Percentiles rank a stretch among this genome's conserved stretches.
phyloP scores from a whole-genome alignment of 495 filamentous ascomycete species.

The Choiromyces venosus region DNA sequence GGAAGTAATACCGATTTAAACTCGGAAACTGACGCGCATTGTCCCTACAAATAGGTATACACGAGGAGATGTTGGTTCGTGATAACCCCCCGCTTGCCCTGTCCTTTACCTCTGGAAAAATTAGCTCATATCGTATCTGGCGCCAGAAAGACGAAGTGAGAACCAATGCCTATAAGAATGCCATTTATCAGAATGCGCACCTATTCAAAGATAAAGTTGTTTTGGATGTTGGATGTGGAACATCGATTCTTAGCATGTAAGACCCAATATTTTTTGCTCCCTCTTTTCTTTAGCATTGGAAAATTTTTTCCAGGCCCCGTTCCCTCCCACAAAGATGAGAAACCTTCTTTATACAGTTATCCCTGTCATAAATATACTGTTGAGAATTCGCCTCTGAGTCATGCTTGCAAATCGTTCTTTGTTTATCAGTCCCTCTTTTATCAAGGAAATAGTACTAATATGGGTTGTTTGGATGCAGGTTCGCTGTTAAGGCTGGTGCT shows the following conservation, averaged over 20 bases:
- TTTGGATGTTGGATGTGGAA: slow-evolving; percentile 96
- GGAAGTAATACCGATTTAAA: slow-evolving; percentile 11
- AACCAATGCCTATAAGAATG: slow-evolving; percentile 89
- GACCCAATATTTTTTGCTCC: slow-evolving; percentile 34
- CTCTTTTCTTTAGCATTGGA: not conserved
- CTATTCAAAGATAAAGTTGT: slow-evolving; percentile 97
- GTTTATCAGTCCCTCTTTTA: not conserved
- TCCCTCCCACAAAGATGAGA: slow-evolving; percentile 25
- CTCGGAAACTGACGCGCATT: slow-evolving; percentile 34
- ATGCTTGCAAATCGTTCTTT: not conserved
- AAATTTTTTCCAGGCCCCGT: not conserved
- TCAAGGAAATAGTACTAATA: slow-evolving; percentile 7
- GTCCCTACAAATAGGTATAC: slow-evolving; percentile 36
- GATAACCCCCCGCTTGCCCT: not conserved
- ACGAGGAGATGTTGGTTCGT: slow-evolving; percentile 44
- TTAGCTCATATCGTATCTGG: slow-evolving; percentile 29
- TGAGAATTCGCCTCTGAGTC: slow-evolving; percentile 38
- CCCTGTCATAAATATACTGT: slow-evolving; percentile 41
- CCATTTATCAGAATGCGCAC: slow-evolving; percentile 91
- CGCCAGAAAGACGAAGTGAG: slow-evolving; percentile 76
- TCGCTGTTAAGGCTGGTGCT: slow-evolving; percentile 88
- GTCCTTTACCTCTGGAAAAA: not conserved
- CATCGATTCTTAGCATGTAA: slow-evolving; percentile 79
- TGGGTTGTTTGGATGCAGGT: slow-evolving; percentile 55
- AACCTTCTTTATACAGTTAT: slow-evolving; percentile 40